A percentile compares a stretch with the other conserved stretches of the same genome.
These are phyloP conservation scores for Stereocaulon alpinum DNA, from an alignment of 495 filamentous ascomycete genomes.

Conservation along the genomic window DNA sequence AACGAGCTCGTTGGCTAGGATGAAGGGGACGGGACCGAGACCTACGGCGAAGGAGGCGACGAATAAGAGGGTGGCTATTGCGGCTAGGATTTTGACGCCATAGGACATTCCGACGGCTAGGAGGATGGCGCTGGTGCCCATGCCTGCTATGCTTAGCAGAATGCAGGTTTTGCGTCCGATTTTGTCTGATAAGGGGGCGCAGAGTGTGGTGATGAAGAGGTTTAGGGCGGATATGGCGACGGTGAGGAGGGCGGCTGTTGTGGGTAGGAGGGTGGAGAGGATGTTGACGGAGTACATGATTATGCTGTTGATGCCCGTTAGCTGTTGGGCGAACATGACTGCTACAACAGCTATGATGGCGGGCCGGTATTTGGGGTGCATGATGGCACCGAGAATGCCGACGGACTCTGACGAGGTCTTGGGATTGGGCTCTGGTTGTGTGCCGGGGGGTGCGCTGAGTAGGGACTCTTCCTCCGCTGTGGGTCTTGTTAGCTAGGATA, in stretches of 20 bases:
- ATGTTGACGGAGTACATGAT: constrained; percentile 97
- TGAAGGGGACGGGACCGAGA: constrained; percentile 87
- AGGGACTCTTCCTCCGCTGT: constrained; percentile 38
- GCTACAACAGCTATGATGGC: constrained; percentile 77
- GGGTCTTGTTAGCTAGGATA: neutral
- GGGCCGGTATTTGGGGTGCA: constrained; percentile 55
- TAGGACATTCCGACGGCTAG: constrained; percentile 68
- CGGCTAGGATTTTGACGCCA: constrained; percentile 60
- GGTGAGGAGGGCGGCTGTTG: constrained; percentile 66
- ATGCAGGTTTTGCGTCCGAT: constrained; percentile 79
- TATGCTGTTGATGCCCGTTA: constrained; percentile 90
- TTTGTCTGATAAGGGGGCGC: constrained; percentile 74
- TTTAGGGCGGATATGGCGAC: constrained; percentile 81
- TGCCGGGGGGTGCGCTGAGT: constrained; percentile 31
- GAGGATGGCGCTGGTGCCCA: constrained; percentile 63
- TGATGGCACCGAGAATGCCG: constrained; percentile 56
- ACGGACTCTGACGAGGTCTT: constrained; percentile 36
- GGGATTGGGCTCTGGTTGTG: constrained; percentile 19
- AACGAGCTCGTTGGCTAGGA: constrained; percentile 81
- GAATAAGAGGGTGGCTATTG: constrained; percentile 70
- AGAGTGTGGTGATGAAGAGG: constrained; percentile 65
- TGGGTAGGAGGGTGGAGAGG: constrained; percentile 63
- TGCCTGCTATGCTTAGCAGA: constrained; percentile 67
- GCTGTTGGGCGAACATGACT: constrained; percentile 87
- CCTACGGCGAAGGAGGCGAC: constrained; percentile 86